Percentiles rank a stretch among this genome's conserved stretches.
Evolutionary conservation across 2,329 filamentous ascomycete genomes (phyloP).

Genomic region (Clonostachys rosea): DNA sequence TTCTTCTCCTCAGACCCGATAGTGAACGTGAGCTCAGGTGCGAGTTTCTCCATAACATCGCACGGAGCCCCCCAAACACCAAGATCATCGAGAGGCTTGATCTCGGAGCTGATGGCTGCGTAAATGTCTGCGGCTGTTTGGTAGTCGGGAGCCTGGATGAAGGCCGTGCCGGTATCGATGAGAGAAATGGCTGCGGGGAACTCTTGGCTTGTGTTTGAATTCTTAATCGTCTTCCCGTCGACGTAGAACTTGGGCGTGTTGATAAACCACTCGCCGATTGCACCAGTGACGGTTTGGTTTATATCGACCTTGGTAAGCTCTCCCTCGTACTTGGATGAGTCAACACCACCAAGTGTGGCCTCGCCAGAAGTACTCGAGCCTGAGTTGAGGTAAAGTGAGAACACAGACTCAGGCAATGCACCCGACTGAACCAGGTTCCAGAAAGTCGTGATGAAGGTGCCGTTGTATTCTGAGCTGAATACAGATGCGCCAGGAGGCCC

Average conservation of each 20-base stretch:
- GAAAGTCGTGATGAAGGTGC: conserved; percentile 11
- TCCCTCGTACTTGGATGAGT: conserved; percentile 18
- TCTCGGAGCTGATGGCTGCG: conserved; percentile 17
- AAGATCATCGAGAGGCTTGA: conserved; percentile 17
- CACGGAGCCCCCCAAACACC: conserved; percentile 26
- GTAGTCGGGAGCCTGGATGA: conserved; percentile 20
- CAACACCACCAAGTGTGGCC: conserved; percentile 24
- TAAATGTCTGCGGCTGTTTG: conserved; percentile 19
- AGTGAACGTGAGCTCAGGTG: conserved; percentile 19
- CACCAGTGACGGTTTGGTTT: conserved; percentile 8
- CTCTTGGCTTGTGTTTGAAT: conserved; percentile 6
- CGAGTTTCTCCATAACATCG: conserved; percentile 14
- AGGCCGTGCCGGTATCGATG: conserved; percentile 22
- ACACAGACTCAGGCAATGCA: conserved; percentile 14
- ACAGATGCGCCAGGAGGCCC: conserved; percentile 6
- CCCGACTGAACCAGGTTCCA: conserved; percentile 18
- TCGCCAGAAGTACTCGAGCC: conserved; percentile 12
- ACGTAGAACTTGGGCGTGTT: conserved; percentile 16
- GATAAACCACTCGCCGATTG: conserved; percentile 14
- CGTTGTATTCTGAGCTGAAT: conserved; percentile 3
- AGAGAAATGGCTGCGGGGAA: conserved; percentile 11
- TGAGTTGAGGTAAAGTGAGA: conserved; percentile 17
- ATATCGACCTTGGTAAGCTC: conserved; percentile 14
- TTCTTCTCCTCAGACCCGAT: conserved; percentile 12
- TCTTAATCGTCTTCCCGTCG: conserved; percentile 9